Conservation (phyloP, 805 yeast species). For the Kuraishia floccosa region DNA sequence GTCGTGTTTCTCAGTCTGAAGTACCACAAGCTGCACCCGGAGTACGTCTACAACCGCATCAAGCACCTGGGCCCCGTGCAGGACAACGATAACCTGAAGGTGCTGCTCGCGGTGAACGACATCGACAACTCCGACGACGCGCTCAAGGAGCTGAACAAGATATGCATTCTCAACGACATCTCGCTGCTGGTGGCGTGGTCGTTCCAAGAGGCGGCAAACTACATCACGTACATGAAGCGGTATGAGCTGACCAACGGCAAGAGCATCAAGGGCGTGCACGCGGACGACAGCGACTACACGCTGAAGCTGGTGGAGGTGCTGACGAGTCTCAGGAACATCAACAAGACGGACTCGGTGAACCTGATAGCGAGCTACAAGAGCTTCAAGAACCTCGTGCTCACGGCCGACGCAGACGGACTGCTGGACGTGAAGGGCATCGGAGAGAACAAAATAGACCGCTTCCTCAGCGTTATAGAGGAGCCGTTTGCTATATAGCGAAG, state of each 20-base stretch:
- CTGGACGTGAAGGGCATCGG: conserved; percentile 38
- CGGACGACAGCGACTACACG: conserved; percentile 24
- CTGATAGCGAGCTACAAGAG: conserved; percentile 36
- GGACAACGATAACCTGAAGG: conserved; percentile 32
- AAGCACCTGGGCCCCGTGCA: conserved; percentile 11
- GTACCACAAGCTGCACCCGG: conserved; percentile 69
- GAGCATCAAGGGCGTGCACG: conserved; percentile 28
- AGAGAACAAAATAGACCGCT: conserved; percentile 26
- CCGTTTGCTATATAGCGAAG: conserved; percentile 34
- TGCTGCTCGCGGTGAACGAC: conserved; percentile 54
- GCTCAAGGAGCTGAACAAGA: conserved; percentile 31
- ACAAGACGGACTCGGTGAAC: conserved; percentile 43
- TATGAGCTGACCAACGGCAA: conserved; percentile 18
- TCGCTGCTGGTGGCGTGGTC: conserved; percentile 41
- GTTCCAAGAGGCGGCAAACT: conserved; percentile 42
- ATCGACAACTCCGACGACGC: conserved; percentile 44
- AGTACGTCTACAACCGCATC: conserved; percentile 53
- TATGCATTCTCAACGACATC: conserved; percentile 37
- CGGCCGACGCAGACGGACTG: conserved; percentile 13
- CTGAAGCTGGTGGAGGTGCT: conserved; percentile 31
- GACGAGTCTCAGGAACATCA: conserved; percentile 33
- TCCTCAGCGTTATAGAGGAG: conserved; percentile 29
- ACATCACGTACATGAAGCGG: conserved; percentile 18
- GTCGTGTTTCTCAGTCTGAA: conserved; percentile 56
- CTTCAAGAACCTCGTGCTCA: conserved; percentile 26